These are phyloP conservation scores for Mycena olivaceomarginata DNA, from an alignment of 768 basidiomycete genomes.

Conservation along the genomic window DNA sequence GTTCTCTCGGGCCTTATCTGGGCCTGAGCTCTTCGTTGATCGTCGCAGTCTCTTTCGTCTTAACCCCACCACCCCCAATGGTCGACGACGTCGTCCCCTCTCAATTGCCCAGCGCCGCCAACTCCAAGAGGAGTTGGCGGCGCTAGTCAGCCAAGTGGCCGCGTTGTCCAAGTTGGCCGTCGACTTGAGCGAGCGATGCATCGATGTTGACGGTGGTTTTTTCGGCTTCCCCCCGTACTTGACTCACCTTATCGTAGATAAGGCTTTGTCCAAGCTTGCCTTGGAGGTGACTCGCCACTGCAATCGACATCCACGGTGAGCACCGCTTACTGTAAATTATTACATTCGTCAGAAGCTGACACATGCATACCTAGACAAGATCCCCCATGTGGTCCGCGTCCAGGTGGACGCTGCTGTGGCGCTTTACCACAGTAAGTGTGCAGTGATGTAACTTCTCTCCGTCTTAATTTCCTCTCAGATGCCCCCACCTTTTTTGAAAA, in stretches of 20 bases:
- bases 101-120: not conserved
- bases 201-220: not conserved
- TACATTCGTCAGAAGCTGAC: no score
- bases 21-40: not conserved
- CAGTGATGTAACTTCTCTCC: no score
- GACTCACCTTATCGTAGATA: not conserved
- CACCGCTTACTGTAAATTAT: no score
- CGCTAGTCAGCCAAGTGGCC: not conserved
- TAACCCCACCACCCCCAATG: not conserved
- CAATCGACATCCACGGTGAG: slow-evolving; percentile 19
- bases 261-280: not conserved
- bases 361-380: not conserved
- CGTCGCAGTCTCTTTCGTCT: not conserved
- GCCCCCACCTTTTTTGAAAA: not conserved
- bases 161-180: not conserved
- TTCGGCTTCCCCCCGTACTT: not conserved
- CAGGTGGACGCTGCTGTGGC: not conserved
- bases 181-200: slow-evolving; percentile 5
- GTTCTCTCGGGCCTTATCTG: not conserved
- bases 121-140: slow-evolving; percentile 20
- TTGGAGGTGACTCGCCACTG: slow-evolving; percentile 19
- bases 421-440: no score
- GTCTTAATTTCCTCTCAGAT: not conserved
- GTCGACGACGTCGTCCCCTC: not conserved
- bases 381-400: not conserved